Conservation (phyloP, 2,329 filamentous ascomycete genomes). For the Thelonectria discophora region DNA sequence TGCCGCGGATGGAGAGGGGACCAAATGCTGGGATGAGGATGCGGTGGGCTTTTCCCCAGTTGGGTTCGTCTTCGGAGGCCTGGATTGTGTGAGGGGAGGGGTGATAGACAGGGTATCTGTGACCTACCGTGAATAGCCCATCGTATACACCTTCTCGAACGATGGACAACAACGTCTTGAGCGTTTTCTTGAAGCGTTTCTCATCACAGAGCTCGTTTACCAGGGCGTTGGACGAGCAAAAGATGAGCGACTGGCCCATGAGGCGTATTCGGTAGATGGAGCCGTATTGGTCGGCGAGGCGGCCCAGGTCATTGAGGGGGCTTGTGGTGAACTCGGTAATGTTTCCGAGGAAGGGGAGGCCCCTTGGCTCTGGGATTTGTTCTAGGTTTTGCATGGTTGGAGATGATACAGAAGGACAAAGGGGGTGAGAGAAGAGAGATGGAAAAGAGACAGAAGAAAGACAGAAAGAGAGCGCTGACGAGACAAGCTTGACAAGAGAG, state of each 20-base stretch:
- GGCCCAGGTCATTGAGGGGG: conserved; percentile 63
- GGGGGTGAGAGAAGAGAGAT: background rate
- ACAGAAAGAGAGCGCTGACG: too few species aligned
- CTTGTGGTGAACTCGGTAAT: conserved; percentile 68
- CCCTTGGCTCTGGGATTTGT: conserved; percentile 70
- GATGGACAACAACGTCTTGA: conserved; percentile 60
- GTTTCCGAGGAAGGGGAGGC: conserved; percentile 73
- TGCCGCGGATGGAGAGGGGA: conserved; percentile 70
- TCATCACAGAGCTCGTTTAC: conserved; percentile 73
- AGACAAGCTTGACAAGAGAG: too few species aligned
- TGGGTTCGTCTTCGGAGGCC: conserved; percentile 60
- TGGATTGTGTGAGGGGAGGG: conserved; percentile 45
- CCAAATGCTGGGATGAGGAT: conserved; percentile 75
- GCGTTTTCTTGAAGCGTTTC: conserved; percentile 69
- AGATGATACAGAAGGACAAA: background rate
- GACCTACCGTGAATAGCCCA: conserved; percentile 70
- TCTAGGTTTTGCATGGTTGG: conserved; percentile 46
- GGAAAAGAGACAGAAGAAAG: background rate
- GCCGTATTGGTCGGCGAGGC: conserved; percentile 70
- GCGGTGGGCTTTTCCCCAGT: conserved; percentile 74
- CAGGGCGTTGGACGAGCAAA: conserved; percentile 63
- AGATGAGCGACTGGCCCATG: conserved; percentile 43
- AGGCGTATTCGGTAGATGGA: conserved; percentile 37
- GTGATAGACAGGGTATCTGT: background rate
- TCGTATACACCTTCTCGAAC: conserved; percentile 69